Percentiles rank a stretch among this genome's conserved stretches.
Evolutionary conservation across 108 stramenopile species (phyloP).

Genomic region (Schizochytrium sp.): DNA sequence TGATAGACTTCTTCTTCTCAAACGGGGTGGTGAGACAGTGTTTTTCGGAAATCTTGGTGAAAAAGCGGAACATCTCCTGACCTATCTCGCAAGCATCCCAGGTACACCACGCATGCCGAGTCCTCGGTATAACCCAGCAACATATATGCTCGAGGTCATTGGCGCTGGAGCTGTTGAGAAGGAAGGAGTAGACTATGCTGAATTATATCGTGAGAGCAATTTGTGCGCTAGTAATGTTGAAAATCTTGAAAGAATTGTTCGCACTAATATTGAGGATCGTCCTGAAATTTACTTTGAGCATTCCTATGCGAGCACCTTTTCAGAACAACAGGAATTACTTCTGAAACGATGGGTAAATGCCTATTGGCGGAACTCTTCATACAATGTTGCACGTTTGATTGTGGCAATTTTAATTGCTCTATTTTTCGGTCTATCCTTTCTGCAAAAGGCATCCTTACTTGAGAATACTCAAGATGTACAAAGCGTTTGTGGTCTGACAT

Average conservation of each 20-base stretch:
- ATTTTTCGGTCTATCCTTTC: conserved; percentile 70
- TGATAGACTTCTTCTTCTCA: conserved; percentile 83
- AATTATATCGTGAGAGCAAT: conserved; percentile 65
- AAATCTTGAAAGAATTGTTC: conserved; percentile 43
- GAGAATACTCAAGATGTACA: not conserved
- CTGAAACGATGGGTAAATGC: not conserved
- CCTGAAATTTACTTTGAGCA: conserved; percentile 49
- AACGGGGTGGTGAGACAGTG: conserved; percentile 84
- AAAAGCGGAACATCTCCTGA: conserved; percentile 75
- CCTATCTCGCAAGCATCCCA: conserved; percentile 72
- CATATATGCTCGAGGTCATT: conserved; percentile 86
- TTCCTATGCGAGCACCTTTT: not conserved
- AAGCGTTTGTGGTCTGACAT: not conserved
- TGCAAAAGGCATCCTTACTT: not conserved
- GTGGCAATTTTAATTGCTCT: conserved; percentile 67
- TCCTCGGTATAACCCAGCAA: conserved; percentile 82
- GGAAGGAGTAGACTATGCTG: not conserved
- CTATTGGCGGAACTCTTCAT: conserved; percentile 77
- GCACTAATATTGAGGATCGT: conserved; percentile 20
- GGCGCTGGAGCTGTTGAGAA: conserved; percentile 67
- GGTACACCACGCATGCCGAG: conserved; percentile 48
- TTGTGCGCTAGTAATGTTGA: not conserved
- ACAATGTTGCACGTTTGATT: conserved; percentile 70
- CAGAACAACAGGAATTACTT: not conserved
- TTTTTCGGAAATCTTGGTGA: conserved; percentile 84